These are phyloP conservation scores for Boletus insuetus DNA, from an alignment of 768 basidiomycete species.

Conservation along the genomic window DNA sequence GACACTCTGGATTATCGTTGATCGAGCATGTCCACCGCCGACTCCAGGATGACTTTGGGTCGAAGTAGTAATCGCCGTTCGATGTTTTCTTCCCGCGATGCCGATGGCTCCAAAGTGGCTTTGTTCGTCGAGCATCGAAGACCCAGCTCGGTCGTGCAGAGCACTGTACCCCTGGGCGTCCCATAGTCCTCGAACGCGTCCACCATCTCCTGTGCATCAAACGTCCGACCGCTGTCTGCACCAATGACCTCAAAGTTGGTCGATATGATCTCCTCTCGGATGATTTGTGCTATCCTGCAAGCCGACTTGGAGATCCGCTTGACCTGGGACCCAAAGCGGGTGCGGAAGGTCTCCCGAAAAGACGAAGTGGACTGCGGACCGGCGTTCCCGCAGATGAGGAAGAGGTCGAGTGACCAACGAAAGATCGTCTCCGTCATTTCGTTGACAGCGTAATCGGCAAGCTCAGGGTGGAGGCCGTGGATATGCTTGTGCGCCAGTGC, in stretches of 20 bases:
- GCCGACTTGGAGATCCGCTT: constrained; percentile 64
- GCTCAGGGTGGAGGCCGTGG: constrained; percentile 61
- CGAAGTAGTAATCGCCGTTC: constrained; percentile 61
- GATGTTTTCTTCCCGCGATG: constrained; percentile 40
- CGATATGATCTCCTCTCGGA: constrained; percentile 73
- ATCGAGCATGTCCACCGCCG: constrained; percentile 53
- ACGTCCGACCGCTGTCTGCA: constrained; percentile 51
- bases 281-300: constrained; percentile 59
- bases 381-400: constrained; percentile 61
- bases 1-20: constrained; percentile 21
- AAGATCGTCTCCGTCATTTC: constrained; percentile 75
- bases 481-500: constrained; percentile 69
- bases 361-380: constrained; percentile 37
- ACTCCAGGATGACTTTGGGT: constrained; percentile 77
- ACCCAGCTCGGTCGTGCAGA: constrained; percentile 73
- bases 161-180: constrained; percentile 47
- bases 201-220: constrained; percentile 50
- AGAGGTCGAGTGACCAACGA: constrained; percentile 68
- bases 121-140: constrained; percentile 60
- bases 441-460: constrained; percentile 63
- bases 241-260: constrained; percentile 71
- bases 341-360: constrained; percentile 41
- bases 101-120: constrained; percentile 14
- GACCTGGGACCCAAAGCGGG: constrained; percentile 58
- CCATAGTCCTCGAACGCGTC: constrained; percentile 65